Percentiles rank a stretch among this genome's conserved stretches.
Conservation (phyloP, 1,284 basidiomycete species). For the Ustilago curta region DNA sequence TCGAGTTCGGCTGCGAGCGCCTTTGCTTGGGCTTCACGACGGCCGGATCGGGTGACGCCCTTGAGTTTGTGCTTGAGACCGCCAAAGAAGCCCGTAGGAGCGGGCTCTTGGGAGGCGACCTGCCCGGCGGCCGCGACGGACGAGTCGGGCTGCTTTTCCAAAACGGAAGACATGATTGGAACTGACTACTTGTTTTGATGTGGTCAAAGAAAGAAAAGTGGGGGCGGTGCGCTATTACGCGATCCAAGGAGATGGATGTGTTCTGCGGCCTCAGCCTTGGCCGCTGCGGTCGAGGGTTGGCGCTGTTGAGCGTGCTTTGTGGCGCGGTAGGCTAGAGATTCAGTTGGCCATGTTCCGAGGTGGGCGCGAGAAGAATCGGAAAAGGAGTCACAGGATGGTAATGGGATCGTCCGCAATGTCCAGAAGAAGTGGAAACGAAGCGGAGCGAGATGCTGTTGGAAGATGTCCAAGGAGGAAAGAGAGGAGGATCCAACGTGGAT, state of each 20-base stretch:
- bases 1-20: conserved; percentile 53
- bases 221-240: neutral
- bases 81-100: conserved; percentile 26
- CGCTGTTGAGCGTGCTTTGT: conserved; percentile 13
- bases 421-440: neutral
- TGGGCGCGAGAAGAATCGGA: neutral
- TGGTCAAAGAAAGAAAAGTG: neutral
- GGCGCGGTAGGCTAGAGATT: conserved; percentile 8
- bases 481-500: neutral
- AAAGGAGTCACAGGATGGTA: neutral
- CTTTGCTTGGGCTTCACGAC: conserved; percentile 50
- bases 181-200: neutral
- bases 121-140: conserved; percentile 1
- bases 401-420: neutral
- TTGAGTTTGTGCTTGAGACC: conserved; percentile 43
- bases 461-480: conserved; percentile 1
- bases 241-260: neutral
- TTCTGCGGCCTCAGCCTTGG: neutral
- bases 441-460: neutral
- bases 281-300: neutral
- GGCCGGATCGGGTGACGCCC: conserved; percentile 43
- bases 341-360: conserved; percentile 22
- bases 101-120: conserved; percentile 2
- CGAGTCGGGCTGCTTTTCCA: conserved; percentile 20
- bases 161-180: conserved; percentile 8